A percentile compares a stretch with the other conserved stretches of the same genome.
Conservation (phyloP, 352 stramenopile species). For the Globisporangium cystogenes region DNA sequence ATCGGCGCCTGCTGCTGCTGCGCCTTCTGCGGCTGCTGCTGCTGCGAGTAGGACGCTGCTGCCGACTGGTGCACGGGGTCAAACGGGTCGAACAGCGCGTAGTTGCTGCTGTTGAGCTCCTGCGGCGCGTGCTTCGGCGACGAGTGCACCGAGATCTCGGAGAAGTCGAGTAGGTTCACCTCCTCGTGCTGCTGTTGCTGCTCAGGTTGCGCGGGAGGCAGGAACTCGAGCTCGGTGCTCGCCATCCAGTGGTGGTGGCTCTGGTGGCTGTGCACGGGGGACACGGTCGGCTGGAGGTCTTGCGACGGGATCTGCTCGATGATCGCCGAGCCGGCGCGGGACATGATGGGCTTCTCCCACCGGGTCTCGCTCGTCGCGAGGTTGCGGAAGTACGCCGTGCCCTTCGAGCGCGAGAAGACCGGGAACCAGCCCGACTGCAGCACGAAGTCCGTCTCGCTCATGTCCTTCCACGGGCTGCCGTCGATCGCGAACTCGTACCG, state of each 20-base stretch:
- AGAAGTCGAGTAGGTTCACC: conserved; percentile 64
- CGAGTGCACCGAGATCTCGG: conserved; percentile 43
- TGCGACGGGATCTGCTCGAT: conserved; percentile 22
- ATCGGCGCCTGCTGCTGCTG: conserved; percentile 16
- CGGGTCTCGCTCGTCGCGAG: conserved; percentile 49
- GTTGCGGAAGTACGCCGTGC: conserved; percentile 73
- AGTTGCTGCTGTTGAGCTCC: conserved; percentile 10
- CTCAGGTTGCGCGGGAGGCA: conserved; percentile 1
- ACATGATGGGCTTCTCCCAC: conserved; percentile 76
- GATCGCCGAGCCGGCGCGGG: conserved; percentile 27
- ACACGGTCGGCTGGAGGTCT: conserved; percentile 8
- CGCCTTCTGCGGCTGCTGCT: conserved; percentile 9
- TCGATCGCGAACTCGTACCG: conserved; percentile 76
- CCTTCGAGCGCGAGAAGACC: conserved; percentile 70
- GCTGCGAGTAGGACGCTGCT: conserved; percentile 15
- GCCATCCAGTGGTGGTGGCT: not conserved
- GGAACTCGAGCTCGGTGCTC: conserved; percentile 11
- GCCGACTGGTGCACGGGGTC: conserved; percentile 10
- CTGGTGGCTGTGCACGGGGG: conserved; percentile 4
- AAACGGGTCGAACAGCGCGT: conserved; percentile 12
- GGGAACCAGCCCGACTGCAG: conserved; percentile 73
- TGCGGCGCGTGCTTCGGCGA: conserved; percentile 32
- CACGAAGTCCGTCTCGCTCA: conserved; percentile 79
- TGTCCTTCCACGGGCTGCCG: conserved; percentile 59
- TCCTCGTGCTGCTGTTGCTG: conserved; percentile 16